phyloP scores from a whole-genome alignment of 2,329 filamentous ascomycete species.

The Calonectria multiphialidica region DNA sequence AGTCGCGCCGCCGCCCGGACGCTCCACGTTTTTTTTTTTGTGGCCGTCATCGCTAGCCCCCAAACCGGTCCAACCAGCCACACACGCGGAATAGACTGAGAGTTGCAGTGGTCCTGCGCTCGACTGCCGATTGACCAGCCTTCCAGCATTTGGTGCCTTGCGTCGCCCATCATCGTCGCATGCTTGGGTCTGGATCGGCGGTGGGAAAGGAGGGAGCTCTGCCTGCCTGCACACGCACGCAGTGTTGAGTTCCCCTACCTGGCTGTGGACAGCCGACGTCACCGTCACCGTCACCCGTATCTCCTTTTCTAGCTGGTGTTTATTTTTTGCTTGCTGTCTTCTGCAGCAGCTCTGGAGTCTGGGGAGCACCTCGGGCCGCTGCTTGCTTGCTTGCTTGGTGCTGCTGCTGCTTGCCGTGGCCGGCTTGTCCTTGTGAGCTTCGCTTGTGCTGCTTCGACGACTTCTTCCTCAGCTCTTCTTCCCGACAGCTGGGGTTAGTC shows the following conservation, averaged over 20 bases:
- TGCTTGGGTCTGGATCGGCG: constrained; percentile 13
- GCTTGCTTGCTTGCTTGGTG: background rate
- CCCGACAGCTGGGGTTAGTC: background rate
- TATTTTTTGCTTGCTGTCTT: background rate
- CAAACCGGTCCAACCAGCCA: constrained; percentile 13
- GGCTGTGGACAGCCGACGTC: background rate
- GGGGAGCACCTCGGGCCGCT: background rate
- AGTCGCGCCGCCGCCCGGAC: constrained; percentile 5
- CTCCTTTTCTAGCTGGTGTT: background rate
- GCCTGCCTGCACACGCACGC: background rate
- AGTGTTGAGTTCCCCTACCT: constrained; percentile 7
- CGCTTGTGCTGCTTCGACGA: constrained; percentile 1
- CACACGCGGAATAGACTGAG: constrained; percentile 11
- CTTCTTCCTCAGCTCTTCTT: constrained; percentile 5
- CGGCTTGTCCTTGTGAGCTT: background rate
- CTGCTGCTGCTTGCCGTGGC: too few species aligned
- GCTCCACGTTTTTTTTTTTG: constrained; percentile 1
- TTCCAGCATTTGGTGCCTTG: constrained; percentile 22
- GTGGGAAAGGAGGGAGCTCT: constrained; percentile 8
- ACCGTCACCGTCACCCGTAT: too few species aligned
- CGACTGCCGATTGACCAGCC: constrained; percentile 13
- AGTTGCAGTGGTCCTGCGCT: constrained; percentile 9
- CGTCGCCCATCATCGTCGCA: constrained; percentile 14
- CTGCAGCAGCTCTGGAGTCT: background rate
- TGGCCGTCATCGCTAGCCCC: constrained; percentile 12